Evolutionary conservation across 352 stramenopile genomes (phyloP).

Genomic region (Phytophthora pluvialis): DNA sequence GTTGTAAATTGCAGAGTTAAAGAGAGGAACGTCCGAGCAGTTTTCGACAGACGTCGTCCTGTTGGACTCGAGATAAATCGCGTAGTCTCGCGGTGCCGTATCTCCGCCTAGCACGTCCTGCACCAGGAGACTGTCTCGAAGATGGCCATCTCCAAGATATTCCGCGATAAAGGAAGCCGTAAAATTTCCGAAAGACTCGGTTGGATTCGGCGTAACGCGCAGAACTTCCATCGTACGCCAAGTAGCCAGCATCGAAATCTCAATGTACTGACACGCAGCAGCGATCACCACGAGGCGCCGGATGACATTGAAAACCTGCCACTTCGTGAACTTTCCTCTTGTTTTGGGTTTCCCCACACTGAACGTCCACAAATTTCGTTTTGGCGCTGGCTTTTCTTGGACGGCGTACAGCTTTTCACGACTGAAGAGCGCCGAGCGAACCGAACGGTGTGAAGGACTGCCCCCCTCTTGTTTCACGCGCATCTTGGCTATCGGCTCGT

Average conservation of each 20-base stretch:
- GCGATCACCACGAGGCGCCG: constrained; percentile 31
- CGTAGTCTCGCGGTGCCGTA: constrained; percentile 35
- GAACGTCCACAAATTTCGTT: background rate
- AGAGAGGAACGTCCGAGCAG: constrained; percentile 17
- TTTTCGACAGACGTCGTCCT: constrained; percentile 3
- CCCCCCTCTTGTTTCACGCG: background rate
- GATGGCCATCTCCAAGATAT: constrained; percentile 32
- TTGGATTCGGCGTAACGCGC: constrained; percentile 20
- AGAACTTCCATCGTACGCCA: constrained; percentile 28
- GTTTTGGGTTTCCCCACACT: background rate
- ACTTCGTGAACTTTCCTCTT: constrained; percentile 13
- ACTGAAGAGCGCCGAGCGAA: background rate
- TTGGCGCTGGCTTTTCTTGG: background rate
- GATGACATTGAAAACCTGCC: constrained; percentile 23
- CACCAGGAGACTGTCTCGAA: constrained; percentile 26
- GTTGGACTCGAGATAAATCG: constrained; percentile 21
- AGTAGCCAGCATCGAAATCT: constrained; percentile 29
- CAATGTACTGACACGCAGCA: constrained; percentile 37
- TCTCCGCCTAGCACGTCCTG: constrained; percentile 15
- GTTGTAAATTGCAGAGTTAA: constrained; percentile 30
- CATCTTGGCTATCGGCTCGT: background rate
- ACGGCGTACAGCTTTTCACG: background rate
- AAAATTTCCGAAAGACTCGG: constrained; percentile 9
- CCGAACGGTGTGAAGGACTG: background rate
- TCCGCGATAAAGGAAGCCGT: constrained; percentile 23